phyloP scores from a whole-genome alignment of 1,139 yeast species.

The Nakaseomyces bracarensis region DNA sequence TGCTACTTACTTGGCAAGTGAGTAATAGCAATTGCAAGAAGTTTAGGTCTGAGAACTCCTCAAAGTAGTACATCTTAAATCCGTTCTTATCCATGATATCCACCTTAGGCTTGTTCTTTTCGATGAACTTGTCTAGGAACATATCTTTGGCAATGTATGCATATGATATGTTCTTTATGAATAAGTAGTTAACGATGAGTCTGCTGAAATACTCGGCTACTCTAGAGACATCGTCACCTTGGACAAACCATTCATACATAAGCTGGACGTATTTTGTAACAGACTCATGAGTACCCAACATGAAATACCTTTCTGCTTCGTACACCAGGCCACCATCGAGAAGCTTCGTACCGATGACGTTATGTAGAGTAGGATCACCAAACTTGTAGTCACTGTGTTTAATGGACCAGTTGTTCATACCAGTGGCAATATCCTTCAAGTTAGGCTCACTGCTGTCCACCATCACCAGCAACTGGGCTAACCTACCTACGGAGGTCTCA shows the following conservation, averaged over 20 bases:
- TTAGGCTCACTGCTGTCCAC: constrained; percentile 51
- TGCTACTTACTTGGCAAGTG: constrained; percentile 49
- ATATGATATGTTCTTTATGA: constrained; percentile 53
- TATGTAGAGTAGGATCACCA: constrained; percentile 73
- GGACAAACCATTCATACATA: constrained; percentile 49
- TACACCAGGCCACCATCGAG: constrained; percentile 35
- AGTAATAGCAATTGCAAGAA: constrained; percentile 60
- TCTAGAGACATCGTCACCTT: constrained; percentile 28
- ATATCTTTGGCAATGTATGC: constrained; percentile 38
- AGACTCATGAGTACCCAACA: constrained; percentile 60
- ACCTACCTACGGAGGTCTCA: constrained; percentile 36
- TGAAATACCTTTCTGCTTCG: constrained; percentile 53
- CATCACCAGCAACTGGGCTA: constrained; percentile 30
- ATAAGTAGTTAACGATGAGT: constrained; percentile 61
- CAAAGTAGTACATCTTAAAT: constrained; percentile 28
- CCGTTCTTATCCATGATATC: constrained; percentile 22
- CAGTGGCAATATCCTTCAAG: constrained; percentile 56
- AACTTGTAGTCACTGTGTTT: constrained; percentile 42
- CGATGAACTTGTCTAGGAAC: constrained; percentile 36
- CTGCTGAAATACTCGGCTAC: constrained; percentile 51
- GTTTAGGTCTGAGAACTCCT: constrained; percentile 41
- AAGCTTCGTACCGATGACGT: constrained; percentile 62
- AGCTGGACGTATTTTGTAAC: constrained; percentile 45
- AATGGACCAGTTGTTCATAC: constrained; percentile 57
- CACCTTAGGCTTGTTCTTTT: constrained; percentile 15